These are phyloP conservation scores for Pythium myriotylum DNA, from an alignment of 352 stramenopile species.

Conservation along the genomic window DNA sequence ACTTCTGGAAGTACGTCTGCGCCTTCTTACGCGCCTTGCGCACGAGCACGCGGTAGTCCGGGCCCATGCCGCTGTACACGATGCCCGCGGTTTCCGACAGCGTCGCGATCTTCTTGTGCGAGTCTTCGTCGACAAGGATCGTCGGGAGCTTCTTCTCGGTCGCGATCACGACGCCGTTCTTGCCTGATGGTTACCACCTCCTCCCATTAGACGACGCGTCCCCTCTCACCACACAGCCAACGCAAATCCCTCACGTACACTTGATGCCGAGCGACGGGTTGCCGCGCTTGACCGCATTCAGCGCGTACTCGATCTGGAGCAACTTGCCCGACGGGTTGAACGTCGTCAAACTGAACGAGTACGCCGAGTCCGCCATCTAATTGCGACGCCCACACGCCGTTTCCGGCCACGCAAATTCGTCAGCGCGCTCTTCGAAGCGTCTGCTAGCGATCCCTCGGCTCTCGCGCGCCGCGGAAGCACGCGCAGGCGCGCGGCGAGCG, in stretches of 20 bases:
- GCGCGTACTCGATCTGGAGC: slow-evolving; percentile 99
- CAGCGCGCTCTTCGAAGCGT: neutral
- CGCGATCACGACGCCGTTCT: slow-evolving; percentile 99
- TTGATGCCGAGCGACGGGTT: slow-evolving; percentile 98
- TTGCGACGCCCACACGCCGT: neutral
- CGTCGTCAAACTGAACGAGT: slow-evolving; percentile 99
- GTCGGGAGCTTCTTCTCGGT: slow-evolving; percentile 98
- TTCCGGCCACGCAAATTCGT: slow-evolving; percentile 5
- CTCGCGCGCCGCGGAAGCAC: neutral
- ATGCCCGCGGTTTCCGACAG: slow-evolving; percentile 93
- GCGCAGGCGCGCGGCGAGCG: neutral
- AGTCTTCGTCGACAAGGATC: slow-evolving; percentile 94
- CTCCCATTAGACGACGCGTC: neutral
- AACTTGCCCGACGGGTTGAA: slow-evolving; percentile 99
- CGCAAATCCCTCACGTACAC: slow-evolving; percentile 52
- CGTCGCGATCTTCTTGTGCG: slow-evolving; percentile 96
- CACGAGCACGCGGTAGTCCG: slow-evolving; percentile 98
- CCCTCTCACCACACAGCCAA: neutral
- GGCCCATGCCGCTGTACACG: slow-evolving; percentile 97
- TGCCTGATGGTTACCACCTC: slow-evolving; percentile 71
- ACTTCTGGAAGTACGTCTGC: slow-evolving; percentile 96
- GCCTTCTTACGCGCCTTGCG: slow-evolving; percentile 96
- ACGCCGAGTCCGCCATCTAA: slow-evolving; percentile 95
- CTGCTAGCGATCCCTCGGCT: neutral
- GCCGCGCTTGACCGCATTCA: slow-evolving; percentile 98